These are phyloP conservation scores for Ustilago trichophora DNA, from an alignment of 1,284 basidiomycete species.

Conservation along the genomic window DNA sequence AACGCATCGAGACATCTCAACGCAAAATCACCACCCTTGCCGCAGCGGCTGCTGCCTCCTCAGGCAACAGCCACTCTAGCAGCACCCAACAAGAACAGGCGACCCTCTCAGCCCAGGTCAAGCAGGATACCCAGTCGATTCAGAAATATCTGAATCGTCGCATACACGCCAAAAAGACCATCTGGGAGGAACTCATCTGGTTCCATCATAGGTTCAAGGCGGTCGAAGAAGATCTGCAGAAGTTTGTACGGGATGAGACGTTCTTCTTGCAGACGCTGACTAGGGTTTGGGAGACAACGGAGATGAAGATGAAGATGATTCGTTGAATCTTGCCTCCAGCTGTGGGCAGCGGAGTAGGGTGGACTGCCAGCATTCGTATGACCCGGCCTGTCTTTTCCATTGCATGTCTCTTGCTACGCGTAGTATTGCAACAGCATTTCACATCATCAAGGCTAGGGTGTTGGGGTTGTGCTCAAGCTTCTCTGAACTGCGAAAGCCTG, in stretches of 20 bases:
- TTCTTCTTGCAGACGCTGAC: conserved; percentile 18
- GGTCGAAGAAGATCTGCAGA: conserved; percentile 33
- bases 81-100: conserved; percentile 36
- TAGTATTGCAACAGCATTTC: too few species aligned
- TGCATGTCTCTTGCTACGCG: too few species aligned
- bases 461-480: too few species aligned
- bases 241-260: conserved; percentile 27
- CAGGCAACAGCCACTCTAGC: too few species aligned
- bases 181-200: conserved; percentile 50
- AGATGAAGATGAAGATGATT: conserved; percentile 49
- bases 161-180: conserved; percentile 40
- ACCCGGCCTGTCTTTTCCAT: too few species aligned
- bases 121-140: conserved; percentile 32
- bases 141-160: conserved; percentile 40
- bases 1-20: conserved; percentile 34
- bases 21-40: conserved; percentile 32
- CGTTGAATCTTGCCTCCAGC: conserved; percentile 8
- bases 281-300: conserved; percentile 38
- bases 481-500: too few species aligned
- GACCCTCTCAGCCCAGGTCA: conserved; percentile 29
- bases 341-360: too few species aligned
- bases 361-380: too few species aligned
- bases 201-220: conserved; percentile 39
- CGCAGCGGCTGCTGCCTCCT: not conserved
- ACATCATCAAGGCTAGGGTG: too few species aligned